Base-by-base conservation (phyloP, 1,284 basidiomycete species). In the Fomitopsis palustris region DNA sequence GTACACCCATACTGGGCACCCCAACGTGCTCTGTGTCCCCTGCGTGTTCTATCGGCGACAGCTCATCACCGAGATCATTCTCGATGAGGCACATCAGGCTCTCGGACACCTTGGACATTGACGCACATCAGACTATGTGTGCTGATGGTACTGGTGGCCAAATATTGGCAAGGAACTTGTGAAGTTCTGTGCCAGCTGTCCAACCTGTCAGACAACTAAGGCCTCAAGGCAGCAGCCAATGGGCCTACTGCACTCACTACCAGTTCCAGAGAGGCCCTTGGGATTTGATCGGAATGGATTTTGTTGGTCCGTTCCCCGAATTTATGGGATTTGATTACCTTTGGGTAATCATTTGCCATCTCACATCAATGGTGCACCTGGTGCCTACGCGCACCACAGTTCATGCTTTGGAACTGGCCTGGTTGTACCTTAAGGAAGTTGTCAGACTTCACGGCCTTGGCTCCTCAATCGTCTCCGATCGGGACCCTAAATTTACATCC, bases 131-230 rank as follows among this genome's bases (percentile, higher is more conserved):
- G 67, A 67, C 9, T 73, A 72, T 53, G 9, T 74, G 0, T 58
- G 66, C 12, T 53, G 61, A 3, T 72, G 64, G 64, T 74, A 67
- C 55, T 77, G 74, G 74, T 77, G 75, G 75, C 71, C 70, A 1
- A 51, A 41, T 5, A 63, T 75, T 2, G 64, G 61, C 1, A n/a
- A 38, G 6, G 55, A 65, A 17, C 38, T 61, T 8, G 42, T 59
- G 0, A 55, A 23, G 5, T 73, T 67, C 59, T 72, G 71, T 54
- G 51, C 54, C 3, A 59, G 60, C 0, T 74, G 71, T 41, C 45
- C 52, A n/a, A 58, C 41, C 0, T 74, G 70, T 54, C 69, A 71
- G 19, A 59, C 51, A 0, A 56, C 65, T 0, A 74, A 74, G 45
- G 41, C 59, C 0, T 38, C 42, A 0, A 65, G 57, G 19, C 49